Conservation (phyloP, 768 basidiomycete species). For the Serpula lacrymans region DNA sequence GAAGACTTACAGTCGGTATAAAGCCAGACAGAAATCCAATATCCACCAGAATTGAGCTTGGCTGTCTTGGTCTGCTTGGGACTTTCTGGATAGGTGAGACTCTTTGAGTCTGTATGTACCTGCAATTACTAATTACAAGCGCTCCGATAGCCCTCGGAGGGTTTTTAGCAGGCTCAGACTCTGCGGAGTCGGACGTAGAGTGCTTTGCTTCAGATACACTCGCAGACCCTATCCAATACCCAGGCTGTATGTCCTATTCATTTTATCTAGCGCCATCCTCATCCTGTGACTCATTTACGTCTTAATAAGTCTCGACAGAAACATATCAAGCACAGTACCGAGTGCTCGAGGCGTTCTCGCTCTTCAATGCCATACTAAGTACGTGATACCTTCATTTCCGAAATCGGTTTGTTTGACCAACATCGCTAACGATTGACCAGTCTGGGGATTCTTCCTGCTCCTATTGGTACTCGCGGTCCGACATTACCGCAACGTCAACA, state of each 20-base stretch:
- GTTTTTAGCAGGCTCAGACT: constrained; percentile 70
- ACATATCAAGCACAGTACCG: constrained; percentile 89
- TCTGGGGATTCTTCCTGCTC: constrained; percentile 45
- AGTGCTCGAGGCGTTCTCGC: constrained; percentile 74
- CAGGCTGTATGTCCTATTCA: constrained; percentile 56
- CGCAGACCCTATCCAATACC: constrained; percentile 52
- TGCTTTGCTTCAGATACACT: constrained; percentile 62
- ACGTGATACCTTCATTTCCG: too few species aligned
- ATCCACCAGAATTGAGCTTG: constrained; percentile 73
- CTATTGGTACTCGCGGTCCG: constrained; percentile 42
- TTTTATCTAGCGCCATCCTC: neutral
- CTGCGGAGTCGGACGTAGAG: constrained; percentile 77
- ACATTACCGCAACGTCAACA: constrained; percentile 40
- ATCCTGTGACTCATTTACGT: constrained; percentile 9
- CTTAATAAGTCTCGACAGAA: constrained; percentile 68
- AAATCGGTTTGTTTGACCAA: neutral
- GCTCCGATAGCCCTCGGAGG: constrained; percentile 68
- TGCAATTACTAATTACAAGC: constrained; percentile 12
- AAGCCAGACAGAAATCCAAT: constrained; percentile 71
- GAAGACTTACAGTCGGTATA: constrained; percentile 62
- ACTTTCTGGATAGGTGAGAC: constrained; percentile 75
- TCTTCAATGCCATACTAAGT: constrained; percentile 75
- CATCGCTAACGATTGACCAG: constrained; percentile 28
- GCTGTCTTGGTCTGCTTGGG: constrained; percentile 65
- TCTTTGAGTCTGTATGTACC: neutral